Evolutionary conservation across 352 stramenopile species (phyloP).

Genomic region (Globisporangium polare): DNA sequence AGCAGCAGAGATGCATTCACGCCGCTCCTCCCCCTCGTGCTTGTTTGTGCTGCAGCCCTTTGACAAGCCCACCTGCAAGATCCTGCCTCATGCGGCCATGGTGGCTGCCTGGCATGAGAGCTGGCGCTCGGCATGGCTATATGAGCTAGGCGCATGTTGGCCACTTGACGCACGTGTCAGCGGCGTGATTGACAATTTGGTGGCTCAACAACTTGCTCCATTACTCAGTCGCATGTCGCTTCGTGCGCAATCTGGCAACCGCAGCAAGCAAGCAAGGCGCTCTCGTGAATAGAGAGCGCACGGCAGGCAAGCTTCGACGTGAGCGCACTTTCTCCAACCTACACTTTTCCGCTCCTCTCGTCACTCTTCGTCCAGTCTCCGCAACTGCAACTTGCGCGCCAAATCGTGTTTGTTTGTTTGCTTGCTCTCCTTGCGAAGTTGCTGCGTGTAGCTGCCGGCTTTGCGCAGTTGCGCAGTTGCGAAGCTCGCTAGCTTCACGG

Average conservation of each 20-base stretch:
- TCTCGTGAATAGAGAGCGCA: not conserved
- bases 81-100: not conserved
- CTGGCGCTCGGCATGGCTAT: no score
- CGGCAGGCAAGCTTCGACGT: not conserved
- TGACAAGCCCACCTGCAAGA: not conserved
- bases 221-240: not conserved
- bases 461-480: no score
- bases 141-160: not conserved
- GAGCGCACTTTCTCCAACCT: not conserved
- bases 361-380: not conserved
- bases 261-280: not conserved
- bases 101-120: not conserved
- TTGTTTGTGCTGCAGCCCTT: not conserved
- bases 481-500: not conserved
- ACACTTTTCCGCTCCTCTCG: slow-evolving; percentile 1
- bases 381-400: slow-evolving; percentile 1
- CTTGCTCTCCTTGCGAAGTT: no score
- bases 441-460: not conserved
- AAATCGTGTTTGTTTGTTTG: not conserved
- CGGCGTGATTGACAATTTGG: not conserved
- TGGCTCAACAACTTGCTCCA: not conserved
- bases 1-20: not conserved
- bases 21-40: not conserved
- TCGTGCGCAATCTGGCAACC: not conserved
- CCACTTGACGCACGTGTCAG: not conserved